These are phyloP conservation scores for Phytophthora cactorum DNA, from an alignment of 352 stramenopile genomes.

Conservation along the genomic window DNA sequence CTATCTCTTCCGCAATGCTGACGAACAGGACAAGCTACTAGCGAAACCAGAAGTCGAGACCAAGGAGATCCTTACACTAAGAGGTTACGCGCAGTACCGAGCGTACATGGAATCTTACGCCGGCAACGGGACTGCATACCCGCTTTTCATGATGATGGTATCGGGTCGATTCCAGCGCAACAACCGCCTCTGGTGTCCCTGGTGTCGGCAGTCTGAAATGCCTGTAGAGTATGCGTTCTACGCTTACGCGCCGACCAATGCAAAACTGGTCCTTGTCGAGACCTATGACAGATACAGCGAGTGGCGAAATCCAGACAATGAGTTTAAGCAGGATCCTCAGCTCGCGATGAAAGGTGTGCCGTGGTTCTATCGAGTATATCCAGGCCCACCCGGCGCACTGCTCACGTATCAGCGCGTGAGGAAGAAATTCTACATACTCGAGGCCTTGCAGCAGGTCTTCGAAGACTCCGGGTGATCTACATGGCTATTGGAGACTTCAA, in stretches of 20 bases:
- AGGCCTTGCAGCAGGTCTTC: constrained; percentile 38
- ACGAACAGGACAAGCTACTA: constrained; percentile 51
- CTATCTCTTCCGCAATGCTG: constrained; percentile 70
- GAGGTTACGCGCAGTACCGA: constrained; percentile 48
- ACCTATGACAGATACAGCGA: constrained; percentile 67
- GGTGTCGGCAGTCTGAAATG: constrained; percentile 69
- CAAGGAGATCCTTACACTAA: constrained; percentile 65
- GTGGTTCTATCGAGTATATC: constrained; percentile 61
- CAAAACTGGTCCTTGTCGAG: constrained; percentile 60
- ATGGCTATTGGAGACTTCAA: constrained; percentile 12
- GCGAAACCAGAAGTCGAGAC: constrained; percentile 42
- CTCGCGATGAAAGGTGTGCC: constrained; percentile 68
- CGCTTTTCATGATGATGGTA: constrained; percentile 78
- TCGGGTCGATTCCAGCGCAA: constrained; percentile 70
- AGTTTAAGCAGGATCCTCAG: constrained; percentile 62
- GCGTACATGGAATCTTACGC: constrained; percentile 44
- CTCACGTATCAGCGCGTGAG: constrained; percentile 42
- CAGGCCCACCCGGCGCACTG: constrained; percentile 34
- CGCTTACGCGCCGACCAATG: constrained; percentile 51
- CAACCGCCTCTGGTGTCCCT: constrained; percentile 78
- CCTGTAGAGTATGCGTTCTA: constrained; percentile 78
- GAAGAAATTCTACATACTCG: constrained; percentile 45
- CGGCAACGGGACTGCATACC: constrained; percentile 32
- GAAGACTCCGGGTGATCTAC: constrained; percentile 20
- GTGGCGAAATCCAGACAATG: constrained; percentile 76